Percentiles rank a stretch among this genome's conserved stretches.
These are phyloP conservation scores for Endothia cerciana DNA, from an alignment of 2,329 filamentous ascomycete species.

Conservation along the genomic window DNA sequence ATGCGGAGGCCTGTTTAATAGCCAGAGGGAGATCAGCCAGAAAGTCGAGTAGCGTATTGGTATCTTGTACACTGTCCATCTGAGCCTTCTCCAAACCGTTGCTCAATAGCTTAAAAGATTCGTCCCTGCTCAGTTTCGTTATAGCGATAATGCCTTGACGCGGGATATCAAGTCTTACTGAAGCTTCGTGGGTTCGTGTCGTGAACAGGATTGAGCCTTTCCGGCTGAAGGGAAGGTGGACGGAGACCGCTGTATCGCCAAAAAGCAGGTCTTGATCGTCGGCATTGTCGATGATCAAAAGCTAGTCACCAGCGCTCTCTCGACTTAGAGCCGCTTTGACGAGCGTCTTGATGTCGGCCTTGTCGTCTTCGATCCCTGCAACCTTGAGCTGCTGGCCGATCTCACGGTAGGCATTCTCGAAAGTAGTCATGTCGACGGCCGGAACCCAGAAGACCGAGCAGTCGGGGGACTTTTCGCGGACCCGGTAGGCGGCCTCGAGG, in stretches of 20 bases:
- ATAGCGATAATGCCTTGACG: constrained; percentile 32
- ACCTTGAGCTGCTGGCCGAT: constrained; percentile 39
- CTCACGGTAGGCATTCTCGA: constrained; percentile 41
- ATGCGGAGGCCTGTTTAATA: constrained; percentile 42
- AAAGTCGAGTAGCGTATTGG: constrained; percentile 35
- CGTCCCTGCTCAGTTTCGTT: constrained; percentile 31
- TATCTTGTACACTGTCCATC: constrained; percentile 30
- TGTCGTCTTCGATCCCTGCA: constrained; percentile 37
- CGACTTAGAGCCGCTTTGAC: constrained; percentile 40
- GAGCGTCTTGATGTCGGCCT: constrained; percentile 41
- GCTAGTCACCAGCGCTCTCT: constrained; percentile 40
- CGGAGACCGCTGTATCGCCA: constrained; percentile 28
- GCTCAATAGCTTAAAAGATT: constrained; percentile 34
- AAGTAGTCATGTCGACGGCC: constrained; percentile 33
- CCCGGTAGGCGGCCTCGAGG: constrained; percentile 39
- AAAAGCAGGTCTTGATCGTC: constrained; percentile 43
- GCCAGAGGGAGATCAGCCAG: constrained; percentile 41
- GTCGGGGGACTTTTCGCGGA: constrained; percentile 34
- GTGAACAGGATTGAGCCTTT: constrained; percentile 40
- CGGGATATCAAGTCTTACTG: constrained; percentile 25
- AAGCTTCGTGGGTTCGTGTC: constrained; percentile 31
- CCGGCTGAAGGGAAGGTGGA: constrained; percentile 38
- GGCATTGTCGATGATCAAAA: constrained; percentile 51
- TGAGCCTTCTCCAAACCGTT: constrained; percentile 30
- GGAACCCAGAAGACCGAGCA: constrained; percentile 49